Percentiles rank a stretch among this genome's conserved stretches.
Conservation (phyloP, 2,329 filamentous ascomycete species). For the Trichoderma arundinaceum region DNA sequence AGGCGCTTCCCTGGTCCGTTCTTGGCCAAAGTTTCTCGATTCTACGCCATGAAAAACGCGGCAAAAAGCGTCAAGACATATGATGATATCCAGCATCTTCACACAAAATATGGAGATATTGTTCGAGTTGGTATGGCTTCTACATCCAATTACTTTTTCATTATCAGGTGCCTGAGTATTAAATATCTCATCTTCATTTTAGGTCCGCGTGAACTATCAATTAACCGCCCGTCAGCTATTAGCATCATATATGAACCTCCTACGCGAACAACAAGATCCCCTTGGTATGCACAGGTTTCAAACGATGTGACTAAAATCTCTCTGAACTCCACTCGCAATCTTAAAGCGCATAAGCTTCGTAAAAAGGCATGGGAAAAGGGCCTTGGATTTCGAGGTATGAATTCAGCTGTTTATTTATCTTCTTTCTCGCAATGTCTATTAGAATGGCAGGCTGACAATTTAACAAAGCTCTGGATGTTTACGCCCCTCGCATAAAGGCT, state of each 20-base stretch:
- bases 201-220: slow-evolving; percentile 21
- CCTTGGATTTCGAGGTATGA: slow-evolving; percentile 21
- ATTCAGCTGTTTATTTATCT: no score
- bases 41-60: slow-evolving; percentile 10
- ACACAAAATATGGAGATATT: slow-evolving; percentile 14
- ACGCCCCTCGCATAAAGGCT: slow-evolving; percentile 12
- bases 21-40: slow-evolving; percentile 28
- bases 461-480: slow-evolving; percentile 10
- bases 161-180: no score
- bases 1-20: slow-evolving; percentile 41
- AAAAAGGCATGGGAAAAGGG: slow-evolving; percentile 24
- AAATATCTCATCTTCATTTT: background rate
- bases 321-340: slow-evolving; percentile 38
- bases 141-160: no score
- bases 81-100: slow-evolving; percentile 37
- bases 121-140: slow-evolving; percentile 12
- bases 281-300: slow-evolving; percentile 29
- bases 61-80: slow-evolving; percentile 9
- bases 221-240: slow-evolving; percentile 17
- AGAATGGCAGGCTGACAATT: background rate
- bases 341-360: slow-evolving; percentile 29
- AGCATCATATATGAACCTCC: background rate
- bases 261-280: slow-evolving; percentile 8
- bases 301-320: slow-evolving; percentile 43
- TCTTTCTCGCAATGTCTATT: no score